phyloP scores from a whole-genome alignment of 1,139 yeast species.

The Lodderomyces beijingensis region DNA sequence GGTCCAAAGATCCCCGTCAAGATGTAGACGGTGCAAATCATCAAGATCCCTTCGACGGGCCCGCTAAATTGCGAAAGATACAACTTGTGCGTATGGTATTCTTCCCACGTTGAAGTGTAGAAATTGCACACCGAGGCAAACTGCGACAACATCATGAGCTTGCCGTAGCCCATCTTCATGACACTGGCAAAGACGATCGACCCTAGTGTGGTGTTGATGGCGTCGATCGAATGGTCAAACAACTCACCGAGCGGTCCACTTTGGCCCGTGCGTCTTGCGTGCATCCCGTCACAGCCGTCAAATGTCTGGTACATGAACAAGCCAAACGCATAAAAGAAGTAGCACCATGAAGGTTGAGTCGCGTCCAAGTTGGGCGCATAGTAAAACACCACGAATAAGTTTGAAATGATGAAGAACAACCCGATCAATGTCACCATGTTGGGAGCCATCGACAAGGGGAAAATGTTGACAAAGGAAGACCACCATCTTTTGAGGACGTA shows the following conservation, averaged over 20 bases:
- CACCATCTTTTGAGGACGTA: slow-evolving; percentile 77
- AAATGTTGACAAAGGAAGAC: slow-evolving; percentile 63
- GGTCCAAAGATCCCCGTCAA: slow-evolving; percentile 71
- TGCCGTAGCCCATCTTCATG: slow-evolving; percentile 66
- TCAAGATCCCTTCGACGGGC: slow-evolving; percentile 89
- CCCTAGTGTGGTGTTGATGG: slow-evolving; percentile 82
- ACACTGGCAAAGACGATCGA: slow-evolving; percentile 69
- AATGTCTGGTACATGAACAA: slow-evolving; percentile 89
- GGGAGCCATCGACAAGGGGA: slow-evolving; percentile 87
- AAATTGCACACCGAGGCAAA: slow-evolving; percentile 78
- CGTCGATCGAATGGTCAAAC: slow-evolving; percentile 92
- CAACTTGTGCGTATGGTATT: slow-evolving; percentile 82
- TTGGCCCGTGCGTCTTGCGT: slow-evolving; percentile 90
- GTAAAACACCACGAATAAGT: slow-evolving; percentile 62
- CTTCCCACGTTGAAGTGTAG: slow-evolving; percentile 94
- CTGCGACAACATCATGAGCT: slow-evolving; percentile 60
- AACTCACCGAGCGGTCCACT: slow-evolving; percentile 93
- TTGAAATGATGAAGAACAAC: slow-evolving; percentile 60
- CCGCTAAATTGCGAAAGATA: slow-evolving; percentile 81
- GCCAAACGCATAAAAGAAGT: slow-evolving; percentile 75
- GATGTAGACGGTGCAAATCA: slow-evolving; percentile 52
- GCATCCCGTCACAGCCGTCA: slow-evolving; percentile 95
- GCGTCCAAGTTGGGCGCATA: slow-evolving; percentile 65
- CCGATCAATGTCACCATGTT: slow-evolving; percentile 82
- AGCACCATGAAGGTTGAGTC: slow-evolving; percentile 76